Evolutionary conservation across 208 protist genomes (phyloP).

Genomic region (Vickermania ingenoplastis): DNA sequence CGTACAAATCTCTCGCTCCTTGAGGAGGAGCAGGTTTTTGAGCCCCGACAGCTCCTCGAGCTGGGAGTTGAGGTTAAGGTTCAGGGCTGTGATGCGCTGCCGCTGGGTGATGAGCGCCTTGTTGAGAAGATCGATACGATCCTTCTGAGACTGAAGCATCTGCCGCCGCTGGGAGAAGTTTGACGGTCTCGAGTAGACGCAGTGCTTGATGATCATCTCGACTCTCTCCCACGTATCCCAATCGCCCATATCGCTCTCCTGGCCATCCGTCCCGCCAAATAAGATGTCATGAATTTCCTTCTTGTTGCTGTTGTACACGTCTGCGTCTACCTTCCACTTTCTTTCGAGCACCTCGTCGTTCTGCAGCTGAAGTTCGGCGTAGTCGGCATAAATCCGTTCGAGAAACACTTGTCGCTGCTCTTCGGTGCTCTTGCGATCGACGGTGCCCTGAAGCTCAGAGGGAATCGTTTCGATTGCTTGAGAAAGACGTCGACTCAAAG

Average conservation of each 20-base stretch:
- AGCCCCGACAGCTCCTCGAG: constrained; percentile 9
- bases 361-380: constrained; percentile 56
- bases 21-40: constrained; percentile 37
- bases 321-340: constrained; percentile 38
- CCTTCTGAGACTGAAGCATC: constrained; percentile 6
- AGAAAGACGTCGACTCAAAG: not conserved
- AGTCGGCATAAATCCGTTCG: constrained; percentile 61
- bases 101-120: constrained; percentile 4
- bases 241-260: constrained; percentile 37
- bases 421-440: constrained; percentile 15
- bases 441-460: not conserved
- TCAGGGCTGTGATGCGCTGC: not conserved
- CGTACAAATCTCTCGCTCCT: constrained; percentile 34
- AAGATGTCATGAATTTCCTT: constrained; percentile 52
- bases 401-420: constrained; percentile 49
- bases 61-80: not conserved
- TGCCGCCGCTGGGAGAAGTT: not conserved
- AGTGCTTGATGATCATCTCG: constrained; percentile 51
- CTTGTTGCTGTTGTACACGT: constrained; percentile 51
- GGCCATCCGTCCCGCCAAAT: constrained; percentile 19
- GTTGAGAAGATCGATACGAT: constrained; percentile 12
- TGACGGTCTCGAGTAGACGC: constrained; percentile 43
- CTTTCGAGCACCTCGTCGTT: constrained; percentile 40
- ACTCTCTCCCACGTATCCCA: constrained; percentile 76
- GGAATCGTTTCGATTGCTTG: not conserved